phyloP scores from a whole-genome alignment of 1,139 yeast species.

The Diutina ranongensis region DNA sequence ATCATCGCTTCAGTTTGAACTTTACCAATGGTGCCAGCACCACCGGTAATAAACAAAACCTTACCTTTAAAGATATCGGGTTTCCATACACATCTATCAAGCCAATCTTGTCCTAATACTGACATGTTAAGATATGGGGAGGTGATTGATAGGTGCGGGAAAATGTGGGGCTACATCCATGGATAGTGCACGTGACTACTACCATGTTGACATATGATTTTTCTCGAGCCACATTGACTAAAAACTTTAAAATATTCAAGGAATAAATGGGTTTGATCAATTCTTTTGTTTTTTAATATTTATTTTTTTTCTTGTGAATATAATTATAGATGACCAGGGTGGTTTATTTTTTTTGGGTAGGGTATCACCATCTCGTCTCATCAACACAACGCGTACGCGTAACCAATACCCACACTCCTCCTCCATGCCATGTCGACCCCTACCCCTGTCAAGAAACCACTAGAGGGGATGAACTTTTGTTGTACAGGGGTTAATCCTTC shows the following conservation, averaged over 20 bases:
- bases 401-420: neutral
- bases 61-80: constrained; percentile 65
- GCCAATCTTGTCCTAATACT: neutral
- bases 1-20: constrained; percentile 80
- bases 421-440: too few relatives aligned
- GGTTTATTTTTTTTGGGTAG: too few relatives aligned
- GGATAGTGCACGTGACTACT: too few relatives aligned
- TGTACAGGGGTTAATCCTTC: constrained; percentile 27
- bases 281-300: too few relatives aligned
- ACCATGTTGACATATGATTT: too few relatives aligned
- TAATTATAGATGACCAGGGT: too few relatives aligned
- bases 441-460: constrained; percentile 14
- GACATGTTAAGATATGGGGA: neutral
- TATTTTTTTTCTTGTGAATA: too few relatives aligned
- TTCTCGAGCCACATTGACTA: too few relatives aligned
- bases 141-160: neutral
- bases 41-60: constrained; percentile 87
- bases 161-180: too few relatives aligned
- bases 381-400: neutral
- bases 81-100: constrained; percentile 23
- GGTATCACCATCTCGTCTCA: too few relatives aligned
- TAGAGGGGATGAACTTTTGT: constrained; percentile 27
- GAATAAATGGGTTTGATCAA: too few relatives aligned
- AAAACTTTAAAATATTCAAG: too few relatives aligned
- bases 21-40: constrained; percentile 86